phyloP scores from a whole-genome alignment of 2,329 filamentous ascomycete species.

The Plectosphaerella sp. region DNA sequence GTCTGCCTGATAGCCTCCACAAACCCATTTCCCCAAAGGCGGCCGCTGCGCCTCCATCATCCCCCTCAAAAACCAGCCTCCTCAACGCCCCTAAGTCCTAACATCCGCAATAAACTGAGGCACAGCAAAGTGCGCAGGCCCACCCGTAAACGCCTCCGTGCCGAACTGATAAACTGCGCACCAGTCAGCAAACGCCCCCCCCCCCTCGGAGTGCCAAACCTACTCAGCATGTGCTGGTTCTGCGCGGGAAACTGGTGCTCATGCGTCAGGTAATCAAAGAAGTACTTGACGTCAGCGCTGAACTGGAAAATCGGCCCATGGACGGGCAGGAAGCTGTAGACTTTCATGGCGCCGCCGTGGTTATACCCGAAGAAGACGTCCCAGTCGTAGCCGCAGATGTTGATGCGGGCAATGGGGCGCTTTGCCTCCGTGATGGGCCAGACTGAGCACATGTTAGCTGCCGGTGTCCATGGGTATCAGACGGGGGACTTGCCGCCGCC shows the following conservation, averaged over 20 bases:
- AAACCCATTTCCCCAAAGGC: too few species aligned
- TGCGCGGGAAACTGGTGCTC: conserved; percentile 33
- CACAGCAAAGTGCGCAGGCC: conserved; percentile 14
- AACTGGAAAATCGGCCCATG: conserved; percentile 39
- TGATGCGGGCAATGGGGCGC: conserved; percentile 10
- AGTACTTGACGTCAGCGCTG: conserved; percentile 47
- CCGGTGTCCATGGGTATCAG: conserved; percentile 13
- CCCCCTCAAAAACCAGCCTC: neutral
- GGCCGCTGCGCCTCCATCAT: too few species aligned
- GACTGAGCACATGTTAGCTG: conserved; percentile 25
- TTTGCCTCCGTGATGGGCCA: conserved; percentile 28
- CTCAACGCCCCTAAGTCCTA: neutral
- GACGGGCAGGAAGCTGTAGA: conserved; percentile 42
- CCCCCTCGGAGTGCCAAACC: neutral
- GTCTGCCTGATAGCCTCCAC: too few species aligned
- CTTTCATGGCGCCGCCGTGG: conserved; percentile 39
- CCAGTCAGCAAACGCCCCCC: neutral
- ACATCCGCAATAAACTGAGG: conserved; percentile 15
- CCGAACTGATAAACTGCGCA: conserved; percentile 16
- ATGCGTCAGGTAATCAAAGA: conserved; percentile 44
- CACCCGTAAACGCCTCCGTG: conserved; percentile 18
- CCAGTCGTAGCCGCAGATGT: conserved; percentile 30
- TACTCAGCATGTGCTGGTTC: conserved; percentile 19
- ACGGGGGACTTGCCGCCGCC: neutral
- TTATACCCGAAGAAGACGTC: conserved; percentile 52